Evolutionary conservation across 1,284 basidiomycete species (phyloP).

Genomic region (Cryptococcus sp.): DNA sequence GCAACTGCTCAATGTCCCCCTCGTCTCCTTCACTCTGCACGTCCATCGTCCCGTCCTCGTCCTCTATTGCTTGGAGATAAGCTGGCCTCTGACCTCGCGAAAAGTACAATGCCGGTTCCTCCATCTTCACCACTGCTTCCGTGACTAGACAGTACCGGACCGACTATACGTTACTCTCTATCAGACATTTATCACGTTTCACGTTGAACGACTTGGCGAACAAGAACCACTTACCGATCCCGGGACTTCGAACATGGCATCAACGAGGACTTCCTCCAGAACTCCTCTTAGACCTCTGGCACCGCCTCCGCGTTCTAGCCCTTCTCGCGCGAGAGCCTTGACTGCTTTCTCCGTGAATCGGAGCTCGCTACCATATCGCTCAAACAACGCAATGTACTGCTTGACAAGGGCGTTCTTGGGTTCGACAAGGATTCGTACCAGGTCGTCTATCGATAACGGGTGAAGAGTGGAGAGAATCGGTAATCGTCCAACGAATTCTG

Average conservation of each 20-base stretch:
- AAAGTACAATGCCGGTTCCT: conserved; percentile 63
- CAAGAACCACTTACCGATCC: conserved; percentile 69
- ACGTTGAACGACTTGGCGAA: background rate
- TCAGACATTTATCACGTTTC: background rate
- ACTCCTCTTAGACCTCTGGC: conserved; percentile 85
- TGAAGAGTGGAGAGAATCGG: conserved; percentile 82
- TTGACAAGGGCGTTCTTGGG: conserved; percentile 86
- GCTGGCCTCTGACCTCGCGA: conserved; percentile 60
- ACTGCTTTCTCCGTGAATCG: conserved; percentile 52
- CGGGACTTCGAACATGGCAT: conserved; percentile 80
- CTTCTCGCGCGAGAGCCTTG: conserved; percentile 71
- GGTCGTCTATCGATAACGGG: conserved; percentile 69
- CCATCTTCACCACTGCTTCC: conserved; percentile 59
- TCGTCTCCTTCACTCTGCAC: background rate
- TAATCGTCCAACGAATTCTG: conserved; percentile 87
- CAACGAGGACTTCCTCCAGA: conserved; percentile 82
- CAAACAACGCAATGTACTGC: conserved; percentile 80
- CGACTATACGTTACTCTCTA: conserved; percentile 51
- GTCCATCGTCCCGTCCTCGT: conserved; percentile 55
- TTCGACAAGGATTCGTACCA: conserved; percentile 86
- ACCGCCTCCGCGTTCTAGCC: conserved; percentile 78
- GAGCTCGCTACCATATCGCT: conserved; percentile 47
- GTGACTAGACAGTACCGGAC: conserved; percentile 66
- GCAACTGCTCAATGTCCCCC: background rate
- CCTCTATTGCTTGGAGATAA: conserved; percentile 61